Base-by-base conservation (phyloP, 768 basidiomycete species). In the Kwoniella sp. region DNA sequence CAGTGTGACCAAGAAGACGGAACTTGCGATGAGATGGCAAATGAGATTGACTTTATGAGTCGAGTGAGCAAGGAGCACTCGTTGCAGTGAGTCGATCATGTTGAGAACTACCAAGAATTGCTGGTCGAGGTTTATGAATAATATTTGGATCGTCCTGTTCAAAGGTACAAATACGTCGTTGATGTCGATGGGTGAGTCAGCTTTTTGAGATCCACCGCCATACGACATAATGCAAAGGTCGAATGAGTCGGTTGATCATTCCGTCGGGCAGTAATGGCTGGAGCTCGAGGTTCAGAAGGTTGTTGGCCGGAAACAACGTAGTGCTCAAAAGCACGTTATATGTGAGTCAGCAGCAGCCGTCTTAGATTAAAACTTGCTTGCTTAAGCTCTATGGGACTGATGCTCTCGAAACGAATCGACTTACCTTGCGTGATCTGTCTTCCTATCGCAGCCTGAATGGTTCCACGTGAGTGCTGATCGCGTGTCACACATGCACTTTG, bases 221-320 rank as follows among this genome's bases (percentile, higher is more conserved):
- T 37, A 22, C 22, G 51, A n/a, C n/a, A n/a, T n/a, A n/a, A n/a
- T n/a, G n/a, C 12, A 26, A 29, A 41, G 60, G 34, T 25, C 58
- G 63, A 25, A 17, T 45, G 17, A 54, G 63, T 41, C n/a, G n/a
- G n/a, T n/a, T n/a, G n/a, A n/a, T n/a, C n/a, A n/a, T n/a, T n/a
- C n/a, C n/a, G n/a, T n/a, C n/a, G n/a, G n/a, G 26, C 38, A 73
- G 75, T 0, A 76, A 79, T 37, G 77, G 77, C 20, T 79, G 77
- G 77, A 72, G 70, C 51, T 79, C 77, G 26, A 61, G 72, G 13
- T 73, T 72, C 67, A 31, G 73, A 26, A 65, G 76, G 26, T 61
- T 77, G 29, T 48, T 77, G 29, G 63, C 68, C 1, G 68, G 76
- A 22, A 77, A 75, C 61, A 76, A 73, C 29, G 73, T 78, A 11